A percentile compares a stretch with the other conserved stretches of the same genome.
These are phyloP conservation scores for Sporothrix euskadiensis DNA, from an alignment of 2,329 filamentous ascomycete genomes.

Conservation along the genomic window DNA sequence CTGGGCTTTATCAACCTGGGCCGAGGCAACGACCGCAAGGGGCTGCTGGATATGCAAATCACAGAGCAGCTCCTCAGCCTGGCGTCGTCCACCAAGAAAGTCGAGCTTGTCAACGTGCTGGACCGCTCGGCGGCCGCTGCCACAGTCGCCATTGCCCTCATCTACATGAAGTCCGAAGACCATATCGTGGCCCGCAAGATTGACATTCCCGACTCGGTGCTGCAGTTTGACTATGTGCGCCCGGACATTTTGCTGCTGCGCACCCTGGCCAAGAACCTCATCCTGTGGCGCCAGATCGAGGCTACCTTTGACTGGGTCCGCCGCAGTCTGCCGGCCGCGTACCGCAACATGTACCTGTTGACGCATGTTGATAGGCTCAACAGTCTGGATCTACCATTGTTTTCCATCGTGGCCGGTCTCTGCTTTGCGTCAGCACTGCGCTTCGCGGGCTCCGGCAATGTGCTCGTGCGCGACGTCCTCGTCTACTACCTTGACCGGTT, in stretches of 20 bases:
- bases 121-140: constrained; percentile 94
- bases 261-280: constrained; percentile 84
- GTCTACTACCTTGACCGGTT: constrained; percentile 84
- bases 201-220: constrained; percentile 82
- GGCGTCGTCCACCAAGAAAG: constrained; percentile 85
- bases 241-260: constrained; percentile 90
- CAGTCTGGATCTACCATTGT: constrained; percentile 86
- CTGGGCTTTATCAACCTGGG: constrained; percentile 93
- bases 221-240: constrained; percentile 93
- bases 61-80: constrained; percentile 84
- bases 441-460: constrained; percentile 71
- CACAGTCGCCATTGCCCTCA: constrained; percentile 82
- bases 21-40: constrained; percentile 82
- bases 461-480: constrained; percentile 74
- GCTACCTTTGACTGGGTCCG: constrained; percentile 74
- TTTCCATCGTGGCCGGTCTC: constrained; percentile 85
- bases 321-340: constrained; percentile 69
- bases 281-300: constrained; percentile 85
- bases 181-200: constrained; percentile 84
- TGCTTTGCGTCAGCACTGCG: constrained; percentile 77
- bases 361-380: constrained; percentile 61
- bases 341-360: constrained; percentile 63
- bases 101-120: constrained; percentile 87
- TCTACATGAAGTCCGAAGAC: constrained; percentile 97
- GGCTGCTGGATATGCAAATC: constrained; percentile 89